A percentile compares a stretch with the other conserved stretches of the same genome.
Evolutionary conservation across 306 rosid genomes (phyloP).

Genomic region (Pterocarpus macrocarpus): DNA sequence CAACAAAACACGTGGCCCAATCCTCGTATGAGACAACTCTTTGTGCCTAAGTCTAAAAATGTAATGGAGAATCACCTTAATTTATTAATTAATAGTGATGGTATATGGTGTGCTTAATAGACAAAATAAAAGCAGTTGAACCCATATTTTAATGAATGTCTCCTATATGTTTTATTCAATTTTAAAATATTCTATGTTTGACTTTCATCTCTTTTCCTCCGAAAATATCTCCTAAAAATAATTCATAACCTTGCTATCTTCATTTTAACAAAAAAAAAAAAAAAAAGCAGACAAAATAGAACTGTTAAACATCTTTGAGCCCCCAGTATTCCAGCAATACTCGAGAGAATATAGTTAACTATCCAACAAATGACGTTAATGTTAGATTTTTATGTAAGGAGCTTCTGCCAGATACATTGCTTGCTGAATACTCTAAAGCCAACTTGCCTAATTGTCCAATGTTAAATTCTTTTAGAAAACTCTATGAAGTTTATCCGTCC

Average conservation of each 20-base stretch:
- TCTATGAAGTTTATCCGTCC: not conserved
- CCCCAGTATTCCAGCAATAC: not conserved
- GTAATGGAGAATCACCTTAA: not conserved
- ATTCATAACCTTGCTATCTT: too few species aligned
- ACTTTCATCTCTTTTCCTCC: too few species aligned
- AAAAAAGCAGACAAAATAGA: not conserved
- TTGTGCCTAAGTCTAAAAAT: not conserved
- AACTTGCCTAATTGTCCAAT: not conserved
- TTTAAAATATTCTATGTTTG: too few species aligned
- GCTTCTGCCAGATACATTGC: not conserved
- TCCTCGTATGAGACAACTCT: not conserved
- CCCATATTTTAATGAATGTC: too few species aligned
- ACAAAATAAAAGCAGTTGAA: too few species aligned
- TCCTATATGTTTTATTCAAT: too few species aligned
- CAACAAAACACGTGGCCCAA: slow-evolving; percentile 28
- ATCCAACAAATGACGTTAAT: not conserved
- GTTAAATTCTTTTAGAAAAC: slow-evolving; percentile 16
- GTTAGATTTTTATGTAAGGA: not conserved
- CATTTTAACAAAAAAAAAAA: too few species aligned
- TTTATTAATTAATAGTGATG: not conserved
- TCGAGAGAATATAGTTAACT: not conserved
- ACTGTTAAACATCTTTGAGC: not conserved
- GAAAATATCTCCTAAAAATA: too few species aligned
- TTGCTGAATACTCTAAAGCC: not conserved
- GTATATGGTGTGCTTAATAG: not conserved